Evolutionary conservation across 306 rosid species (phyloP), one percentile per base, ranked within the genome.

Genomic region (Prunus campanulata): DNA sequence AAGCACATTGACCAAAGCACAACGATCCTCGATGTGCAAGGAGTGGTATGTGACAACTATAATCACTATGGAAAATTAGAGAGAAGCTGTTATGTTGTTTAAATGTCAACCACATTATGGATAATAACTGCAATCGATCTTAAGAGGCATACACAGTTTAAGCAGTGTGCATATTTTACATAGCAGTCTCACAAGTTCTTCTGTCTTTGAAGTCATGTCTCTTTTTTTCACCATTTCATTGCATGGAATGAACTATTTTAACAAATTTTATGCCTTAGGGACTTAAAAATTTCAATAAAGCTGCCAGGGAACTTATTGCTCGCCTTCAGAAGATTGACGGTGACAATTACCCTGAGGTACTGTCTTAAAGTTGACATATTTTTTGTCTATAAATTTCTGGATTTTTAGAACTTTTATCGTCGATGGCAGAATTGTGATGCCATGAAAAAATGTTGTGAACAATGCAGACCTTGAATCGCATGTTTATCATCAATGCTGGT

Each of bases 401-500:
- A 0, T 4, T 20, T 62, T 68, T 57, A 77, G 64, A 64, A 44
- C 50, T 35, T 30, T 19, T 80, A 24, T 51, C 4, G 20, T 56
- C 67, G 71, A 80, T 70, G 54, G n/a, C 13, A 75, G 35, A 73
- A 81, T n/a, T 79, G 8, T 74, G 78, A 75, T 77, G 75, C 80
- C 80, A 67, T 50, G 80, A 29, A 65, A 39, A 70, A 81, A 74
- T 81, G 74, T 76, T 84, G 64, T 77, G 76, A 82, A 47, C 76
- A 63, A 80, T 84, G 89, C 95, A 92, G 99, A 92, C 92, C 84
- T 88, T 92, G 93, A 90, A 87, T 78, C 96, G 96, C 72, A 92
- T 95, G 99, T 92, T 92, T 90, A 95, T 95, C 88, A 92, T 95
- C 89, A 95, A 95, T 79, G 99, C 96, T 71, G 99, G 97, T 82